Base-by-base conservation (phyloP, 441 rosid species). In the Lepidium campestre region DNA sequence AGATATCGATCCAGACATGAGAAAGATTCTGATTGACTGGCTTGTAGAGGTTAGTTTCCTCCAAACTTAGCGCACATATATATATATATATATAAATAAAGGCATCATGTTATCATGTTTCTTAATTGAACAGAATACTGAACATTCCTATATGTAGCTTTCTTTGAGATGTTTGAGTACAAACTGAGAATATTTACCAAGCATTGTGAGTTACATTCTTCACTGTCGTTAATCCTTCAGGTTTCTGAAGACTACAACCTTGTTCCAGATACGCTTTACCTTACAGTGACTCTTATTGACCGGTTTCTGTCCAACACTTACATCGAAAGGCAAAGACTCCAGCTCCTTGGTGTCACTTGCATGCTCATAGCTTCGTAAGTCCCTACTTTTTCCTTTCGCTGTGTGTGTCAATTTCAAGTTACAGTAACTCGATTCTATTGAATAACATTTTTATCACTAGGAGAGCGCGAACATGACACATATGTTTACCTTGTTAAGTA, bases 311-410 rank as follows among this genome's bases (percentile, higher is more conserved):
- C 99, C 19, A 82, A 71, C 57, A 83, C 67, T 71, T 76, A 58
- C 73, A 72, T 93, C 59, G 83, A 82, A 72, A 93, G 87, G 77
- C 96, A 87, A 67, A 82, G 88, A 72, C 97, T 93, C 57, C 99
- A 93, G 80, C 82, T 93, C 61, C 85, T 93, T 70, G 99, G 99
- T 69, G 97, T 87, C 70, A 68, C 93, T 66, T 91, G 96, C 90
- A 87, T 93, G 97, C 85, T 91, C 63, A 89, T 93, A 77, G 91
- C 99, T 76, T 89, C 97, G 99, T 93, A 87, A 87, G 98, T 78
- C 39, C 60, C 45, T 60, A 39, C 50, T 61, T 66, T 48, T 18
- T 13, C 55, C n/a, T 39, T 19, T 41, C n/a, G n/a, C 37, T 27
- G n/a, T 18, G 15, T 18, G 27, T 47, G 53, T 37, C 13, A 29